Percentiles rank a stretch among this genome's conserved stretches.
Conservation (phyloP, 2,329 filamentous ascomycete species). For the Verticillium dahliae region DNA sequence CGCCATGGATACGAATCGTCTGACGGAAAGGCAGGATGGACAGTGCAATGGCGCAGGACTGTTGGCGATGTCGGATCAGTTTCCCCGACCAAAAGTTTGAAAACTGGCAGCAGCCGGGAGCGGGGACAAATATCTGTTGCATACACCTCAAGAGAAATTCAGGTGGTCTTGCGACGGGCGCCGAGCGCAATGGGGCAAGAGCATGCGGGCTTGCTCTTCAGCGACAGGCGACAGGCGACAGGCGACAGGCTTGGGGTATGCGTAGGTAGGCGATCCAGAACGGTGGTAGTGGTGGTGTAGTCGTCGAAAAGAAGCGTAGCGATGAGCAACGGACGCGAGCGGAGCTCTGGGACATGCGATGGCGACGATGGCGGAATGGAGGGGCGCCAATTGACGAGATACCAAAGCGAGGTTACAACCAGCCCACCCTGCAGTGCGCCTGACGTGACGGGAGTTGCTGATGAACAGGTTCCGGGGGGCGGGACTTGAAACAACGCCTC, state of each 20-base stretch:
- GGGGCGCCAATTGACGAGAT: not conserved
- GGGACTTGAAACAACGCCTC: not conserved
- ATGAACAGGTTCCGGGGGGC: not conserved
- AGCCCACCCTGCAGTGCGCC: not conserved
- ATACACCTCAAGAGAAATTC: not conserved
- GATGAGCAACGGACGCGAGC: not conserved
- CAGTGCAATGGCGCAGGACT: not conserved
- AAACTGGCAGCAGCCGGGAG: not conserved
- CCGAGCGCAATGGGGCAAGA: not conserved
- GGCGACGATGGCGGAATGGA: not conserved
- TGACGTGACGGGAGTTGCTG: not conserved
- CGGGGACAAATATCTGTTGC: not conserved
- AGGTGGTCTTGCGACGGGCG: not conserved
- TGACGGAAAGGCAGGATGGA: not conserved
- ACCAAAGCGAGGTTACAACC: not conserved
- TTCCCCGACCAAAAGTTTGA: not conserved
- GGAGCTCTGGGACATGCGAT: not conserved
- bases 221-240: not conserved
- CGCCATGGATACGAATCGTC: slow-evolving; percentile 24
- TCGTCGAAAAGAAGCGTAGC: not conserved
- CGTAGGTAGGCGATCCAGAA: not conserved
- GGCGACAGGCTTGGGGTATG: not conserved
- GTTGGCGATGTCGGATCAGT: not conserved
- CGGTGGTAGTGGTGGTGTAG: not conserved
- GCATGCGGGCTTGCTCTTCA: not conserved